Percentiles rank a stretch among this genome's conserved stretches.
phyloP scores from a whole-genome alignment of 1,284 basidiomycete genomes.

The Hemileccinum hortonii region DNA sequence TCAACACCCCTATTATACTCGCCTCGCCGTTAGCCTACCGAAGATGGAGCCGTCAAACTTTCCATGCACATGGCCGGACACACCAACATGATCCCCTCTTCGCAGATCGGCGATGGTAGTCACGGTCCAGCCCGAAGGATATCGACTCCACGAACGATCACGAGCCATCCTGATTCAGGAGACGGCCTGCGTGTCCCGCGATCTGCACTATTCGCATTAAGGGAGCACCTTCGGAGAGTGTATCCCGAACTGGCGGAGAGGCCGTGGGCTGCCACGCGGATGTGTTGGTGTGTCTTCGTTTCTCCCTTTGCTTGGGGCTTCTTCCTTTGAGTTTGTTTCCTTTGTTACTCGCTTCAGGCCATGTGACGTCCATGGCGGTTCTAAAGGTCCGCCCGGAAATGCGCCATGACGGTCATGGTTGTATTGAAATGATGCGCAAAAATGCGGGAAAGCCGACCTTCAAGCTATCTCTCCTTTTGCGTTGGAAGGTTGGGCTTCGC shows the following conservation, averaged over 20 bases:
- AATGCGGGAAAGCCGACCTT: background rate
- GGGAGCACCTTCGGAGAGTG: constrained; percentile 51
- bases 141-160: constrained; percentile 67
- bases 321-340: background rate
- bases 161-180: constrained; percentile 45
- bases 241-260: constrained; percentile 74
- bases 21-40: constrained; percentile 56
- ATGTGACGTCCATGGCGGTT: background rate
- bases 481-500: background rate
- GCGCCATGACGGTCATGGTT: background rate
- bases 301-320: background rate
- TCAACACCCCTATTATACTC: background rate
- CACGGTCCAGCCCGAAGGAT: constrained; percentile 32
- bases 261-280: constrained; percentile 65
- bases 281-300: constrained; percentile 68
- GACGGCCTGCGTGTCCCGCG: constrained; percentile 66
- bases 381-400: background rate
- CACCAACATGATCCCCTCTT: constrained; percentile 42
- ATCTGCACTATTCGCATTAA: constrained; percentile 47
- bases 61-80: constrained; percentile 71
- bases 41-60: constrained; percentile 69
- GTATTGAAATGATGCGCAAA: background rate
- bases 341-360: background rate
- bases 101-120: constrained; percentile 1
- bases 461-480: background rate